Conservation (phyloP, 2,329 filamentous ascomycete genomes). For the Helotiales sp. region DNA sequence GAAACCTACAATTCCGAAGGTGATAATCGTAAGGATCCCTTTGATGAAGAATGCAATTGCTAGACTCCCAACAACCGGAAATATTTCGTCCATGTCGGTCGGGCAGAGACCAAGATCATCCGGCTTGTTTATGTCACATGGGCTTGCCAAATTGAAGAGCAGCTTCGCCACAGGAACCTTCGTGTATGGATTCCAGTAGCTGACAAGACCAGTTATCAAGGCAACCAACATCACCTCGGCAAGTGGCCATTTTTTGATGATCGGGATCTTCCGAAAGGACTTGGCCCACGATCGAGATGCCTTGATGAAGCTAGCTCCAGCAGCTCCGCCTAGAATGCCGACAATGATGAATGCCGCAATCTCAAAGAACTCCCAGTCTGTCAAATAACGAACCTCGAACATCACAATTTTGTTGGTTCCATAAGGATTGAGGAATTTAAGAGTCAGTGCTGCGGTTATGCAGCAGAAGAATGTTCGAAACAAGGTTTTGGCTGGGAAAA, state of each 20-base stretch:
- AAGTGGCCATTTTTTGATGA: constrained; percentile 83
- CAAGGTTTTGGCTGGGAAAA: constrained; percentile 95
- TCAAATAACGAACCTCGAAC: constrained; percentile 88
- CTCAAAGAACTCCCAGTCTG: constrained; percentile 95
- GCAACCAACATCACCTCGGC: constrained; percentile 90
- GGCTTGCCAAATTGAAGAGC: constrained; percentile 86
- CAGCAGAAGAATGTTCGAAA: constrained; percentile 99
- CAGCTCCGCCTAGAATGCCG: constrained; percentile 80
- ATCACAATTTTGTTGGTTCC: constrained; percentile 96
- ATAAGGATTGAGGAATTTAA: constrained; percentile 96
- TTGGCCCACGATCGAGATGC: constrained; percentile 88
- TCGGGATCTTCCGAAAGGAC: constrained; percentile 78
- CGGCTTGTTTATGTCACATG: constrained; percentile 74
- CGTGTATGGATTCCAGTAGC: constrained; percentile 93
- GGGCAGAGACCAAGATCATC: constrained; percentile 80
- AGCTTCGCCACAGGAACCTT: constrained; percentile 90
- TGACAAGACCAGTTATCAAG: constrained; percentile 78
- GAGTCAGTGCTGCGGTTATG: constrained; percentile 85
- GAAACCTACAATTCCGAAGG: constrained; percentile 78
- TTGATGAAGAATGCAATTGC: constrained; percentile 86
- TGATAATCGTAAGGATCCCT: constrained; percentile 83
- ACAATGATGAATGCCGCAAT: constrained; percentile 83
- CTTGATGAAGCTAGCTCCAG: constrained; percentile 95
- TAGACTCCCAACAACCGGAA: constrained; percentile 73
- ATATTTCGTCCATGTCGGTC: constrained; percentile 73